Evolutionary conservation across 768 basidiomycete genomes (phyloP).

Genomic region (Suillus bovinus): DNA sequence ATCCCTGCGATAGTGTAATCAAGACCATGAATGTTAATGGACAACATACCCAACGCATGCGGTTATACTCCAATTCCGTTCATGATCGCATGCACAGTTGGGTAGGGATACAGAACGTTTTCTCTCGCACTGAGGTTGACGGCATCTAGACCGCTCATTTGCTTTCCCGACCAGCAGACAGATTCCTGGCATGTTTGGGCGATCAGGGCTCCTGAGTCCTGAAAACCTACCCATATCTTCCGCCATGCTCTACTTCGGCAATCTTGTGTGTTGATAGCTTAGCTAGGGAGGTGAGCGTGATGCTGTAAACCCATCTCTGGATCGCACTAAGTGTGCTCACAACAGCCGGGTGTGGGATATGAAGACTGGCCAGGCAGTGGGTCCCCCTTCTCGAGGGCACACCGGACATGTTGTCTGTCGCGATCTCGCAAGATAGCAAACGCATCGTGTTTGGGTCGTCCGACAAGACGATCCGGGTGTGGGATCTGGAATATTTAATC

Average conservation of each 20-base stretch:
- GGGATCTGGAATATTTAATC: too few species aligned
- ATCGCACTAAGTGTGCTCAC: neutral
- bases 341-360: too few species aligned
- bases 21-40: conserved; percentile 52
- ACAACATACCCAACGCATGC: conserved; percentile 45
- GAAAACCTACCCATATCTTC: conserved; percentile 69
- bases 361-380: too few species aligned
- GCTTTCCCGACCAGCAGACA: conserved; percentile 63
- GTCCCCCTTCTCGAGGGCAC: too few species aligned
- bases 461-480: too few species aligned
- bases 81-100: conserved; percentile 40
- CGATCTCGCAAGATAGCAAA: too few species aligned
- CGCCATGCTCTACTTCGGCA: conserved; percentile 65
- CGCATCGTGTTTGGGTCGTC: too few species aligned
- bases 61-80: conserved; percentile 56
- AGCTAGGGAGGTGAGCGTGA: conserved; percentile 44
- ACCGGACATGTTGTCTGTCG: too few species aligned
- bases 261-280: conserved; percentile 49
- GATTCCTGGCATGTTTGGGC: conserved; percentile 60
- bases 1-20: conserved; percentile 55
- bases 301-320: neutral
- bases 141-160: conserved; percentile 54
- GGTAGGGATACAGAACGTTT: conserved; percentile 32
- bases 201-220: conserved; percentile 64
- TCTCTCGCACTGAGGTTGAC: conserved; percentile 5